These are phyloP conservation scores for Penstemon davidsonii DNA, from an alignment of 257 asterid species.

Conservation along the genomic window DNA sequence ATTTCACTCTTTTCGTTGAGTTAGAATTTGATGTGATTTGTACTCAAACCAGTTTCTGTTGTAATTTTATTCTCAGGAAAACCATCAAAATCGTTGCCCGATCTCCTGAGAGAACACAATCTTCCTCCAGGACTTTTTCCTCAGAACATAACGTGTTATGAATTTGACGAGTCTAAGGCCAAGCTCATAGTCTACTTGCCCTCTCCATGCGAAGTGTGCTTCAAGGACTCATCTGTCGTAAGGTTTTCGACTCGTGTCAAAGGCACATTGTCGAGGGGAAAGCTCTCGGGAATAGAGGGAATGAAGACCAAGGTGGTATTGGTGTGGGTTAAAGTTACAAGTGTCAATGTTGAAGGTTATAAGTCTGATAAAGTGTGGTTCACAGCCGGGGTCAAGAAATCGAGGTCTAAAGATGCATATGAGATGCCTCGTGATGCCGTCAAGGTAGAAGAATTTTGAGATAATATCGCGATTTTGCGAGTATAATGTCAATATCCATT, in stretches of 20 bases:
- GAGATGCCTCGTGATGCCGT: conserved; percentile 62
- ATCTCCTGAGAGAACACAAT: conserved; percentile 78
- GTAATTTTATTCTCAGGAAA: conserved; percentile 52
- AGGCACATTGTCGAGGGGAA: conserved; percentile 77
- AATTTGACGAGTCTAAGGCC: conserved; percentile 59
- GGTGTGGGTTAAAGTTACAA: conserved; percentile 83
- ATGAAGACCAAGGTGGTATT: conserved; percentile 78
- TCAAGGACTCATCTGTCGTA: conserved; percentile 79
- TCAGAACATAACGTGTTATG: conserved; percentile 79
- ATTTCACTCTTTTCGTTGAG: too few relatives aligned
- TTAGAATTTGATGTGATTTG: too few relatives aligned
- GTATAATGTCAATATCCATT: conserved; percentile 7
- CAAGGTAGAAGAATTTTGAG: conserved; percentile 69
- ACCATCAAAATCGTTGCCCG: conserved; percentile 63
- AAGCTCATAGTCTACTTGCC: conserved; percentile 76
- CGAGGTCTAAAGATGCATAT: conserved; percentile 80
- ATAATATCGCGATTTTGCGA: background rate
- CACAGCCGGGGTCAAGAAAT: conserved; percentile 85
- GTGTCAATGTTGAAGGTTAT: conserved; percentile 59
- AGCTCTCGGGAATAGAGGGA: conserved; percentile 76
- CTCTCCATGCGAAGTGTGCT: conserved; percentile 68
- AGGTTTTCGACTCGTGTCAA: conserved; percentile 79
- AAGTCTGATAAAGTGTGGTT: conserved; percentile 93
- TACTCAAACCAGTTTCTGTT: background rate
- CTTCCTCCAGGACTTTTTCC: conserved; percentile 91